A percentile compares a stretch with the other conserved stretches of the same genome.
These are phyloP conservation scores for Saccharomyces pastorianus DNA, from an alignment of 1,139 yeast genomes.

Conservation along the genomic window DNA sequence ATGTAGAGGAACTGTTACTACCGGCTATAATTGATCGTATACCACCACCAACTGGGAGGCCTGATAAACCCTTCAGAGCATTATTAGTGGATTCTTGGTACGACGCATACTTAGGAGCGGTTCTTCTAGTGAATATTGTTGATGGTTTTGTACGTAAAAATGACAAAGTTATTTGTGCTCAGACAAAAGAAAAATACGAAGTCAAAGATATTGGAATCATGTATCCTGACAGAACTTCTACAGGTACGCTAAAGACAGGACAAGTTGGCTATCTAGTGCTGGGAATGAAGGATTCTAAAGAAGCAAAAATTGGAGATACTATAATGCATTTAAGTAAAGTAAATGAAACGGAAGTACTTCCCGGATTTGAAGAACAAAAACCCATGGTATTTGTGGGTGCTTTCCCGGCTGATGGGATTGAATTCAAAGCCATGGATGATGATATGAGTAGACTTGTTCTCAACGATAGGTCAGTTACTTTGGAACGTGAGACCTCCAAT, in stretches of 20 bases:
- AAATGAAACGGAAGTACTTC: constrained; percentile 59
- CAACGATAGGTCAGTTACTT: constrained; percentile 84
- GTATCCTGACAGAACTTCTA: constrained; percentile 77
- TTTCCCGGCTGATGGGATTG: constrained; percentile 91
- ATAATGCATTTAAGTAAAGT: constrained; percentile 60
- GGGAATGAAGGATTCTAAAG: constrained; percentile 83
- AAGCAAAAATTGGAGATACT: constrained; percentile 90
- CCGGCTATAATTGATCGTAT: constrained; percentile 75
- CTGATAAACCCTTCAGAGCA: constrained; percentile 55
- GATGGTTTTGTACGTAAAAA: constrained; percentile 77
- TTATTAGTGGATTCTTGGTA: constrained; percentile 95
- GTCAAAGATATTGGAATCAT: constrained; percentile 89
- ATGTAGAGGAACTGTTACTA: constrained; percentile 56
- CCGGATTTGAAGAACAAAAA: constrained; percentile 93
- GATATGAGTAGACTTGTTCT: constrained; percentile 79
- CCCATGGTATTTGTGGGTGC: constrained; percentile 99
- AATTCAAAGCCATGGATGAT: constrained; percentile 82
- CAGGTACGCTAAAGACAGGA: constrained; percentile 65
- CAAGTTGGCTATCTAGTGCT: constrained; percentile 92
- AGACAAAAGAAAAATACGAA: constrained; percentile 68
- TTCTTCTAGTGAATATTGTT: constrained; percentile 71
- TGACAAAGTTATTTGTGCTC: constrained; percentile 67
- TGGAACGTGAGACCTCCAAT: constrained; percentile 84
- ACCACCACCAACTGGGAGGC: constrained; percentile 61
- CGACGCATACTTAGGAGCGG: constrained; percentile 90